phyloP scores from a whole-genome alignment of 2,329 filamentous ascomycete species.

The Pseudohalonectria lignicola region DNA sequence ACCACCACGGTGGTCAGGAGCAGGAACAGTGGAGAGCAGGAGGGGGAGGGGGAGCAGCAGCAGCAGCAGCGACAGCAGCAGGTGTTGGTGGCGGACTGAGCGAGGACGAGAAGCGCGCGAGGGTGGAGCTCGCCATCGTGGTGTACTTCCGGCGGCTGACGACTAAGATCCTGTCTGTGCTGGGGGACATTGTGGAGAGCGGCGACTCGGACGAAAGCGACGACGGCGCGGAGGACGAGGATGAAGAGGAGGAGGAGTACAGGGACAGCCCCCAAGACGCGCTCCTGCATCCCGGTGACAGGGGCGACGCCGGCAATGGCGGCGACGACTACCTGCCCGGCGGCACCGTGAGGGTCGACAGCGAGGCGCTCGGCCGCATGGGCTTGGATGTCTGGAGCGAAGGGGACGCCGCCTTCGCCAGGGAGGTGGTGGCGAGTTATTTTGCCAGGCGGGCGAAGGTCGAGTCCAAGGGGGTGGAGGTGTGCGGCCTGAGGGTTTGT shows the following conservation, averaged over 20 bases:
- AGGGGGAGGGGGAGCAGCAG: not conserved
- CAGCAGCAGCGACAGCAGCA: too few species aligned
- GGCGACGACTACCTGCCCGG: conserved; percentile 25
- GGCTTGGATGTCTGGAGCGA: conserved; percentile 71
- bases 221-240: conserved; percentile 32
- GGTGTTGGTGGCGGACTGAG: too few species aligned
- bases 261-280: conserved; percentile 8
- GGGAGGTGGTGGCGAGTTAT: conserved; percentile 50
- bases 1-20: not conserved
- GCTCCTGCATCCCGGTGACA: not conserved
- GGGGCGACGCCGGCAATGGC: conserved; percentile 8
- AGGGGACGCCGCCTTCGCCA: conserved; percentile 57
- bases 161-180: conserved; percentile 47
- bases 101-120: conserved; percentile 34
- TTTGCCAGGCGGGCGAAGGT: conserved; percentile 54
- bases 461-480: conserved; percentile 58
- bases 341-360: conserved; percentile 42
- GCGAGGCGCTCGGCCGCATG: conserved; percentile 57
- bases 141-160: conserved; percentile 76
- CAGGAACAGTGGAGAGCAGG: too few species aligned
- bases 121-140: conserved; percentile 59
- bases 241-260: conserved; percentile 14
- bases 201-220: conserved; percentile 31
- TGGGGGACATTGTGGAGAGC: conserved; percentile 48
- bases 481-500: conserved; percentile 65